Percentiles rank a stretch among this genome's conserved stretches.
phyloP scores from a whole-genome alignment of 202 grass and related monocot genomes.

The Dendrocalamus latiflorus region DNA sequence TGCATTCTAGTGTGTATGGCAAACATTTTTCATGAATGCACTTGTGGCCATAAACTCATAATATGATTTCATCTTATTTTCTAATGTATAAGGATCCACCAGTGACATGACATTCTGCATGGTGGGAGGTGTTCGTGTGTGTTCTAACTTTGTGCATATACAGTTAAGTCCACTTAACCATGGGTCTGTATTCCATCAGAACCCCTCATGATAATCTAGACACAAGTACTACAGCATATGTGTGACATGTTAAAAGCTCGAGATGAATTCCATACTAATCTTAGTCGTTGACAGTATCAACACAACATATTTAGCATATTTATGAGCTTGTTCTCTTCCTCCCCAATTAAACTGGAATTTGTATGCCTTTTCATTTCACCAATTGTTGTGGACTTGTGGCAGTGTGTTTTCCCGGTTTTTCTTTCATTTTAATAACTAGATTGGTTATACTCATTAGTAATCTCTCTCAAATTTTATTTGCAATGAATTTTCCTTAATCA shows the following conservation, averaged over 20 bases:
- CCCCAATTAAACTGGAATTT: background rate
- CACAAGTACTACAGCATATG: background rate
- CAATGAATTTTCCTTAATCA: background rate
- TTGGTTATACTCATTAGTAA: background rate
- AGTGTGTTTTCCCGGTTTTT: background rate
- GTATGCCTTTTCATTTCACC: background rate
- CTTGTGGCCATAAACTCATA: background rate
- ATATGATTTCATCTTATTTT: background rate
- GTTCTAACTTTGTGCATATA: background rate
- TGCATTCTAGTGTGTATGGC: background rate
- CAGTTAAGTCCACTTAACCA: background rate
- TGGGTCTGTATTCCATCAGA: background rate
- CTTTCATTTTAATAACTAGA: background rate
- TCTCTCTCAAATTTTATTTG: slow-evolving; percentile 16
- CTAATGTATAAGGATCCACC: background rate
- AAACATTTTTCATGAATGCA: background rate
- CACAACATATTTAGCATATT: background rate
- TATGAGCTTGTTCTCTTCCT: background rate
- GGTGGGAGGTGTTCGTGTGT: background rate
- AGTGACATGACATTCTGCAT: background rate
- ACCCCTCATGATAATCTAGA: background rate
- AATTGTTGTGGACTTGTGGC: background rate
- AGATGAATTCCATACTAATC: background rate
- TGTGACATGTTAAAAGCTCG: background rate
- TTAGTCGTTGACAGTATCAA: background rate